Conservation (phyloP, 495 filamentous ascomycete species). For the Lasiosphaeriaceae sp. region DNA sequence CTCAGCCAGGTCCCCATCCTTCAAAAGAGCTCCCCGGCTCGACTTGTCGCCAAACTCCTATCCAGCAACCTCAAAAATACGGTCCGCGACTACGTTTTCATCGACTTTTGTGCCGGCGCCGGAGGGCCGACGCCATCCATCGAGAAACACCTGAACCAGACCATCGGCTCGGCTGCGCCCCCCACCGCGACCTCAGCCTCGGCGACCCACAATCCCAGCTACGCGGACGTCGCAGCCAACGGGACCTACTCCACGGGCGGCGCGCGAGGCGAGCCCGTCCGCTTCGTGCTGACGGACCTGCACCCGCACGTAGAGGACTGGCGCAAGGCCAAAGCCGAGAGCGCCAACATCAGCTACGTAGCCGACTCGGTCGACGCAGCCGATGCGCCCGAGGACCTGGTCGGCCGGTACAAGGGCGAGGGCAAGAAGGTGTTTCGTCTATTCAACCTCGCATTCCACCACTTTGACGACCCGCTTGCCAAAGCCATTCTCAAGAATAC, state of each 20-base stretch:
- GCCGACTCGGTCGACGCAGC: constrained; percentile 58
- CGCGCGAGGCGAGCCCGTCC: constrained; percentile 31
- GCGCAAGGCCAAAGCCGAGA: constrained; percentile 45
- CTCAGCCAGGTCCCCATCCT: constrained; percentile 34
- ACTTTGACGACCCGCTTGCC: constrained; percentile 64
- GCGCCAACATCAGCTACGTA: constrained; percentile 52
- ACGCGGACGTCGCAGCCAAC: constrained; percentile 7
- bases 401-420: constrained; percentile 32
- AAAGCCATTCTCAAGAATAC: constrained; percentile 56
- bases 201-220: background rate
- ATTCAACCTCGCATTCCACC: constrained; percentile 73
- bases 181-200: background rate
- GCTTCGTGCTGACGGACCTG: constrained; percentile 67
- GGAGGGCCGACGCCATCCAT: constrained; percentile 66
- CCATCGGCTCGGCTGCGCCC: constrained; percentile 19
- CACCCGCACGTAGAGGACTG: constrained; percentile 63
- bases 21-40: constrained; percentile 44
- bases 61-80: constrained; percentile 36
- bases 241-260: background rate
- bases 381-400: constrained; percentile 43
- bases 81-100: constrained; percentile 48
- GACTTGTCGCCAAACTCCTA: constrained; percentile 45
- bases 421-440: constrained; percentile 55
- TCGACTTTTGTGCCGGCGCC: constrained; percentile 73
- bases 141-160: constrained; percentile 51